These are phyloP conservation scores for Penicillium ucsense DNA, from an alignment of 495 filamentous ascomycete species.

Conservation along the genomic window DNA sequence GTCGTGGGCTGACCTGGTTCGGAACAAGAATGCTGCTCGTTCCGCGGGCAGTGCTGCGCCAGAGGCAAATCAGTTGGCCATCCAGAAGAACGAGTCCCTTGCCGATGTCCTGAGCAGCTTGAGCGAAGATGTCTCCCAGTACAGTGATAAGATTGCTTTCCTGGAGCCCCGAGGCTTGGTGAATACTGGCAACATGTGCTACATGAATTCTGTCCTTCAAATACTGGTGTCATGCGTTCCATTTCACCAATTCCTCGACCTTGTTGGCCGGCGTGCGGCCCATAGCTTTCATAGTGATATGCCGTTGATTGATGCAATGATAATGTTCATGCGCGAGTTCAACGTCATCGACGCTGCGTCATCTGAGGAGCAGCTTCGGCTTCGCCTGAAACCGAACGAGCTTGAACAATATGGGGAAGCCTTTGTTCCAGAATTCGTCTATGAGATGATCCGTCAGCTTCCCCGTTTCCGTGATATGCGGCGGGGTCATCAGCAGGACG, in stretches of 20 bases:
- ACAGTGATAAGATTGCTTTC: slow-evolving; percentile 61
- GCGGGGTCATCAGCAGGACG: slow-evolving; percentile 94
- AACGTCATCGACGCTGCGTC: slow-evolving; percentile 68
- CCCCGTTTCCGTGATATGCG: slow-evolving; percentile 88
- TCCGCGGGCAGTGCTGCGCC: slow-evolving; percentile 14
- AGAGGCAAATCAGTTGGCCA: slow-evolving; percentile 36
- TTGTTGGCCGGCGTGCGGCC: slow-evolving; percentile 68
- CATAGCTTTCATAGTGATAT: slow-evolving; percentile 94
- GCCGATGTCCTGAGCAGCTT: slow-evolving; percentile 63
- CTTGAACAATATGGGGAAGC: slow-evolving; percentile 85
- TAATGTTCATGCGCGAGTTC: slow-evolving; percentile 95
- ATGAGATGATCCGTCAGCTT: slow-evolving; percentile 77
- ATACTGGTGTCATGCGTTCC: slow-evolving; percentile 85
- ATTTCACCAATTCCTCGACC: slow-evolving; percentile 89
- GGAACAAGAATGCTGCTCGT: slow-evolving; percentile 35
- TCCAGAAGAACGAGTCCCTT: slow-evolving; percentile 52
- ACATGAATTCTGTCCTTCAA: slow-evolving; percentile 99
- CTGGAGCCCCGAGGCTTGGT: slow-evolving; percentile 90
- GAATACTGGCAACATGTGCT: slow-evolving; percentile 98
- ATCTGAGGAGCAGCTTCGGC: slow-evolving; percentile 61
- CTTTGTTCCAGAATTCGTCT: slow-evolving; percentile 91
- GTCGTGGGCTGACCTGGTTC: slow-evolving; percentile 70
- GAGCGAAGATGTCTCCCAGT: slow-evolving; percentile 46
- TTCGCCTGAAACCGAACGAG: slow-evolving; percentile 68
- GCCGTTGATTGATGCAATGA: slow-evolving; percentile 88